A percentile compares a stretch with the other conserved stretches of the same genome.
Conservation (phyloP, 2,329 filamentous ascomycete species). For the Alternaria gaisen region DNA sequence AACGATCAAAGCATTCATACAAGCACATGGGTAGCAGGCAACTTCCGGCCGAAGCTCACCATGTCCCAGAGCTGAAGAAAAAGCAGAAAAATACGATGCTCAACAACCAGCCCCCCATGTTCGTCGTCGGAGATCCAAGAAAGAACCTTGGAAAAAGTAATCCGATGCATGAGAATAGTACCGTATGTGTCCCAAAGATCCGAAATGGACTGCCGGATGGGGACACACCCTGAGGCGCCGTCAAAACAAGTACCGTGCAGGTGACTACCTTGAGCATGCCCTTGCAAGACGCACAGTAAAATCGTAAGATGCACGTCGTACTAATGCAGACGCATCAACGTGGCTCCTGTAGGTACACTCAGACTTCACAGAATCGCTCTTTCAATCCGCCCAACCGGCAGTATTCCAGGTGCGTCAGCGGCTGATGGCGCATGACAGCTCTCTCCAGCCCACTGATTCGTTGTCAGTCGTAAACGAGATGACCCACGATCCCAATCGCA, state of each 20-base stretch:
- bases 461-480: constrained; percentile 6
- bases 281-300: constrained; percentile 1
- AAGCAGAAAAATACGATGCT: neutral
- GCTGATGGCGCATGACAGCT: constrained; percentile 15
- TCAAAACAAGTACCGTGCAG: constrained; percentile 6
- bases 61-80: neutral
- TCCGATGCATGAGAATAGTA: neutral
- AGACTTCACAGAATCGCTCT: neutral
- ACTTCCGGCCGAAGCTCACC: neutral
- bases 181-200: neutral
- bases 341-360: constrained; percentile 33
- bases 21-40: constrained; percentile 3
- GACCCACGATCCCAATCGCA: neutral
- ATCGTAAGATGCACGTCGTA: constrained; percentile 2
- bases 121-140: neutral
- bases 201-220: constrained; percentile 3
- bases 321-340: constrained; percentile 25
- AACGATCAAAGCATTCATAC: constrained; percentile 1
- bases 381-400: constrained; percentile 38
- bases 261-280: constrained; percentile 5
- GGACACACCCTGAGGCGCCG: neutral
- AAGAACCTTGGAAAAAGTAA: constrained; percentile 4
- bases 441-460: constrained; percentile 11
- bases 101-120: constrained; percentile 4
- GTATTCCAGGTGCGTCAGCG: constrained; percentile 39